Percentiles rank a stretch among this genome's conserved stretches.
Conservation (phyloP, 139 green algal species). For the Mychonastes homosphaera region DNA sequence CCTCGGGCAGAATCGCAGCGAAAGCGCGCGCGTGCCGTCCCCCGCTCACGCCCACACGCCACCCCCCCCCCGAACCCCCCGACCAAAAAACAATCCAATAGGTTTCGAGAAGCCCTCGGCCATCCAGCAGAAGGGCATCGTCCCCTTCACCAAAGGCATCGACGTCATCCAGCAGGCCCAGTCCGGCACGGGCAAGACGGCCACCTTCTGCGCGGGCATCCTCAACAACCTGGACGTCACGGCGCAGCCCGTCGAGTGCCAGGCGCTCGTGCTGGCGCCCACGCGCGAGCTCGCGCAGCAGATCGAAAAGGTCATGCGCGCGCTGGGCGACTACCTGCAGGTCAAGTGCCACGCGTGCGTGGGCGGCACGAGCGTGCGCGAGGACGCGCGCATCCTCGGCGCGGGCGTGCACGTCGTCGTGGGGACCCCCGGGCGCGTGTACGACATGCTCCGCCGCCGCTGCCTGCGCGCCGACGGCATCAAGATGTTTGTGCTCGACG, state of each 20-base stretch:
- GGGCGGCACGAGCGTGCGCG: slow-evolving; percentile 90
- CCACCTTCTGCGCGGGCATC: slow-evolving; percentile 97
- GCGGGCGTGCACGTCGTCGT: slow-evolving; percentile 86
- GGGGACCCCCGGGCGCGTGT: slow-evolving; percentile 94
- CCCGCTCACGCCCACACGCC: neutral
- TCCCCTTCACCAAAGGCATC: slow-evolving; percentile 93
- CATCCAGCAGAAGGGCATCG: slow-evolving; percentile 99
- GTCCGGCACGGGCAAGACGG: slow-evolving; percentile 99
- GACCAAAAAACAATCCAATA: slow-evolving; percentile 4
- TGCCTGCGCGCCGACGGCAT: slow-evolving; percentile 78
- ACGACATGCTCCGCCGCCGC: slow-evolving; percentile 96
- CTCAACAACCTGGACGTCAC: slow-evolving; percentile 97
- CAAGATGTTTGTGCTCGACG: slow-evolving; percentile 95
- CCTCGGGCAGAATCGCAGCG: too few species aligned
- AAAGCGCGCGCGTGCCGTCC: too few species aligned
- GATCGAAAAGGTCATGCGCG: slow-evolving; percentile 99
- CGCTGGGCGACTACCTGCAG: slow-evolving; percentile 95
- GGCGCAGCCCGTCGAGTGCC: slow-evolving; percentile 83
- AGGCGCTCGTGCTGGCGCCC: slow-evolving; percentile 95
- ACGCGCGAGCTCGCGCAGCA: slow-evolving; percentile 99
- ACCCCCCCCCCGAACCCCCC: neutral
- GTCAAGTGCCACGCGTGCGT: slow-evolving; percentile 99
- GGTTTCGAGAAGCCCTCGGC: slow-evolving; percentile 99
- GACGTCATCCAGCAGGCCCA: slow-evolving; percentile 99
- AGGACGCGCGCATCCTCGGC: slow-evolving; percentile 92